Conservation (phyloP, 139 green algal species). For the Coccomyxa sp. region DNA sequence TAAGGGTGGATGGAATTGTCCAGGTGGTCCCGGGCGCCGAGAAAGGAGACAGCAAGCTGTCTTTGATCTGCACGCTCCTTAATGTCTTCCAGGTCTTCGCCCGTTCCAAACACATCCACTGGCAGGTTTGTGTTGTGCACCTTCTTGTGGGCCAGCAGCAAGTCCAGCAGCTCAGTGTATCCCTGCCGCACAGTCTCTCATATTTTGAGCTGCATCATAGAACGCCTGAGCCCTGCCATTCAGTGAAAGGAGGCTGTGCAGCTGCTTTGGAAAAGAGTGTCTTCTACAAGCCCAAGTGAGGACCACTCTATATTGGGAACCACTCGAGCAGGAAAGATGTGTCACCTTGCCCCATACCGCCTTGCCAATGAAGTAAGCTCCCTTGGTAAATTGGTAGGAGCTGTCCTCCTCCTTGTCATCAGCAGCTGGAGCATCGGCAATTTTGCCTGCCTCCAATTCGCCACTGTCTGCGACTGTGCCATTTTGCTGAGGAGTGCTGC, state of each 20-base stretch:
- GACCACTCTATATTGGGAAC: too few relatives aligned
- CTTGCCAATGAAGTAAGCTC: constrained; percentile 78
- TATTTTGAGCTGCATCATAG: not conserved
- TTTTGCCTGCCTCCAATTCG: too few relatives aligned
- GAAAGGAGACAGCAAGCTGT: constrained; percentile 43
- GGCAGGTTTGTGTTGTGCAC: constrained; percentile 29
- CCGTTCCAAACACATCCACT: constrained; percentile 83
- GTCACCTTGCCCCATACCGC: constrained; percentile 1
- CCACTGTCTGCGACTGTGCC: too few relatives aligned
- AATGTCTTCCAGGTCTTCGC: constrained; percentile 67
- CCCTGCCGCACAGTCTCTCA: constrained; percentile 47
- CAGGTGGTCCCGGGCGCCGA: constrained; percentile 54
- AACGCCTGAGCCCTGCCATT: not conserved
- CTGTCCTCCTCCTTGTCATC: not conserved
- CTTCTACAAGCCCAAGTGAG: too few relatives aligned
- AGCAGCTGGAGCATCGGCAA: not conserved
- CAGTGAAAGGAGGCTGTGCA: too few relatives aligned
- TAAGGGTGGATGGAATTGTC: not conserved
- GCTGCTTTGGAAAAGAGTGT: too few relatives aligned
- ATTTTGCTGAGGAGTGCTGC: too few relatives aligned
- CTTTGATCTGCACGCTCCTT: constrained; percentile 11
- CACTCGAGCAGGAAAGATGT: not conserved
- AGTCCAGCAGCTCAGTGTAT: constrained; percentile 84
- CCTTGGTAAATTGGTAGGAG: constrained; percentile 29
- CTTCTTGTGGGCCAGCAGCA: constrained; percentile 36